These are phyloP conservation scores for Gamsiella multidivaricata DNA, from an alignment of 192 early-diverging fungal species.

Conservation along the genomic window DNA sequence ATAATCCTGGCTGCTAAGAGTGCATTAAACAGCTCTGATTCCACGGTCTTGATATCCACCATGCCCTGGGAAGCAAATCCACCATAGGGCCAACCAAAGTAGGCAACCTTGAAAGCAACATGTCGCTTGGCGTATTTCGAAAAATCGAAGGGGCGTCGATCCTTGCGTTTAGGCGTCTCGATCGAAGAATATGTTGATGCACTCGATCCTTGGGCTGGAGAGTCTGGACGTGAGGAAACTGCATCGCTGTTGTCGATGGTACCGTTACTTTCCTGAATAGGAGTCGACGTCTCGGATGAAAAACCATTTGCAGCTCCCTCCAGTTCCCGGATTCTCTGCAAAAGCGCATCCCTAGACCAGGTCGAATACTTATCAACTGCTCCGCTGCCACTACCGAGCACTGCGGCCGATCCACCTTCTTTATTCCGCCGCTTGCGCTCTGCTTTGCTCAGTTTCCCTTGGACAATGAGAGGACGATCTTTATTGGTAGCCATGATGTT, in stretches of 20 bases:
- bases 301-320: slow-evolving; percentile 8
- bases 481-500: slow-evolving; percentile 45
- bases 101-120: slow-evolving; percentile 89
- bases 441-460: slow-evolving; percentile 27
- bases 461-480: slow-evolving; percentile 12
- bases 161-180: slow-evolving; percentile 40
- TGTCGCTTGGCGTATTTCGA: slow-evolving; percentile 76
- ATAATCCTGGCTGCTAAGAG: slow-evolving; percentile 83
- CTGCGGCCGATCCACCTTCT: slow-evolving; percentile 15
- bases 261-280: slow-evolving; percentile 15
- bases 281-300: slow-evolving; percentile 6
- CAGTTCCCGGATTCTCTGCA: slow-evolving; percentile 37
- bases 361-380: slow-evolving; percentile 41
- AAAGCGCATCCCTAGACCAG: slow-evolving; percentile 34
- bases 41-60: slow-evolving; percentile 76
- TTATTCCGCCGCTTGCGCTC: slow-evolving; percentile 29
- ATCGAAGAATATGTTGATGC: slow-evolving; percentile 14
- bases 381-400: slow-evolving; percentile 11
- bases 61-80: slow-evolving; percentile 83
- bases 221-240: slow-evolving; percentile 9
- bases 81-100: slow-evolving; percentile 91
- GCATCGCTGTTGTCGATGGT: slow-evolving; percentile 8
- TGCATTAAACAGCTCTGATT: slow-evolving; percentile 87
- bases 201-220: slow-evolving; percentile 5
- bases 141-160: slow-evolving; percentile 78